Evolutionary conservation across 2,329 filamentous ascomycete genomes (phyloP), one percentile per base, ranked within the genome.

Genomic region (Shiraia bambusicola): DNA sequence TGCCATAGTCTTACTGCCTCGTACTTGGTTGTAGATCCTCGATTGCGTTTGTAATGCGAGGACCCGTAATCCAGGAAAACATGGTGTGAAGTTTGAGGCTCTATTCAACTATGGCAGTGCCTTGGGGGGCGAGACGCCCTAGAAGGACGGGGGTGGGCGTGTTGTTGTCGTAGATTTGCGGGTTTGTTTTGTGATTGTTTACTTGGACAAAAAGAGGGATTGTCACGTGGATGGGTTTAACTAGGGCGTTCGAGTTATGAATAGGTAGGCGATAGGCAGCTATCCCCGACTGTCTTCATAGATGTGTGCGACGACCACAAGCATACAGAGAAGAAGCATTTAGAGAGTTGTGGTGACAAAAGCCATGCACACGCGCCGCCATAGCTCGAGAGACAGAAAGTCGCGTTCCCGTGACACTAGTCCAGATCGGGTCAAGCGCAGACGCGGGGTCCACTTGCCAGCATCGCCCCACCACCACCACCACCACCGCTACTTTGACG

Each of bases 41-140:
- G 11, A 66, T 66, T 38, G 55, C 65, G 44, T 69, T 64, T 1
- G 65, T 60, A 43, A 67, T 65, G 35, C 65, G 65, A 32, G 66
- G 59, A 9, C 66, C 66, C 12, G 63, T 69, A 39, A 69, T 66
- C 67, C 67, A 69, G 13, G 63, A 65, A 44, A 69, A 65, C 67
- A 69, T 69, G 39, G 36, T 39, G 49, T 22, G 16, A 15, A 12
- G 17, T 8, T 9, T 7, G 31, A 33, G n/a, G 5, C 17, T 11
- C 9, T 17, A 12, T 3, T 11, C 31, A 14, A 13, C n/a, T 17
- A 22, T 16, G 12, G 2, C 4, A 34, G 8, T 32, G 6, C 9
- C 22, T 6, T 4, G n/a, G 24, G 31, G 16, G 8, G 7, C 9
- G 16, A 8, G 13, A 17, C 14, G 11, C 15, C 11, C 29, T 11